Conservation (phyloP, 768 basidiomycete species). For the Agrocybe praecox region DNA sequence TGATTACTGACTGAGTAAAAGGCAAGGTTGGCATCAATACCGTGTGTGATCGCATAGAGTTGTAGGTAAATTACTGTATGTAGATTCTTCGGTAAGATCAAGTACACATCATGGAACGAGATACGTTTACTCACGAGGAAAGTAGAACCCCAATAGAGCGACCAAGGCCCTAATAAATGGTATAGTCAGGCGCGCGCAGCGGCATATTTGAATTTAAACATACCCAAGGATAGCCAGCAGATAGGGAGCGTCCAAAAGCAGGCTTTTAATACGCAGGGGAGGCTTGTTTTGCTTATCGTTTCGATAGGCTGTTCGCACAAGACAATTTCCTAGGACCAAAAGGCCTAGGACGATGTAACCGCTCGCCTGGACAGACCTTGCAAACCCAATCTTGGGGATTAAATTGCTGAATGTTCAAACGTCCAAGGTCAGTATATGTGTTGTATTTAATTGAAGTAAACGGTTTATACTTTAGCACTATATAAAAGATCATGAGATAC, state of each 20-base stretch:
- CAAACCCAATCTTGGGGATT: conserved; percentile 25
- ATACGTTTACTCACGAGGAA: conserved; percentile 47
- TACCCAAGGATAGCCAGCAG: conserved; percentile 23
- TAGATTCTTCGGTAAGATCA: too few relatives aligned
- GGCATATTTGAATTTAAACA: neutral
- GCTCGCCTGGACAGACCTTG: conserved; percentile 23
- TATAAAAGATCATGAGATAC: too few relatives aligned
- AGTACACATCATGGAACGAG: too few relatives aligned
- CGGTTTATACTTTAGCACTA: too few relatives aligned
- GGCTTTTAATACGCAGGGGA: conserved; percentile 22
- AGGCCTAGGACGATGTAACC: conserved; percentile 24
- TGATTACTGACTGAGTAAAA: conserved; percentile 55
- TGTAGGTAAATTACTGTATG: conserved; percentile 55
- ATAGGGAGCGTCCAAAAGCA: conserved; percentile 31
- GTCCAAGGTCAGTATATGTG: too few relatives aligned
- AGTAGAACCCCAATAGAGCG: conserved; percentile 18
- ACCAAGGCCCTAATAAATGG: too few relatives aligned
- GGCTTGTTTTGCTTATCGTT: too few relatives aligned
- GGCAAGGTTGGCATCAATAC: conserved; percentile 39
- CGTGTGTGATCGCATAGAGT: conserved; percentile 44
- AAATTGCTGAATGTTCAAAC: conserved; percentile 28
- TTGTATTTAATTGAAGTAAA: too few relatives aligned
- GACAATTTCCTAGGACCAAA: conserved; percentile 23
- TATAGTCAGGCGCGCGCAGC: too few relatives aligned
- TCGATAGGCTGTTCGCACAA: conserved; percentile 17